Evolutionary conservation across 768 basidiomycete genomes (phyloP).

Genomic region (Zangia roseola): DNA sequence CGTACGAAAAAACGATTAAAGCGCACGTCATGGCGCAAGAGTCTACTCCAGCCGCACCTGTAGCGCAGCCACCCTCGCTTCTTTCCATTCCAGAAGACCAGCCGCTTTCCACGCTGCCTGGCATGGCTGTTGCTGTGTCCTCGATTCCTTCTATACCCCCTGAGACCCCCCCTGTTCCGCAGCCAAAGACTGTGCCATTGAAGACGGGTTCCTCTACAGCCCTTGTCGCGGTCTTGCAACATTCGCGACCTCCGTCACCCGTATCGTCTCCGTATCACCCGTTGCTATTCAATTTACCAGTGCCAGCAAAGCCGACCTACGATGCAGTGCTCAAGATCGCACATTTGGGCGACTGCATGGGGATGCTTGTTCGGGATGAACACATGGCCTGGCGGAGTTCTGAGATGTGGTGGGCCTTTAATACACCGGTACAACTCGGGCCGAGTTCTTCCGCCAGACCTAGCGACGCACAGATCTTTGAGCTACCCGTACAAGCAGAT

Average conservation of each 20-base stretch:
- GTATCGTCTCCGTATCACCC: constrained; percentile 19
- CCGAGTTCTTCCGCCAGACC: constrained; percentile 62
- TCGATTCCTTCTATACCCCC: constrained; percentile 10
- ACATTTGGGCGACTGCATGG: constrained; percentile 86
- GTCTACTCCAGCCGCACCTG: constrained; percentile 1
- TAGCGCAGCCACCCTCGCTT: constrained; percentile 13
- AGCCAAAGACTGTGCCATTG: constrained; percentile 38
- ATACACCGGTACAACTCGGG: constrained; percentile 65
- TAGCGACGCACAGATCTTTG: constrained; percentile 64
- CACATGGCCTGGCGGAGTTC: constrained; percentile 81
- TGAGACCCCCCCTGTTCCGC: constrained; percentile 13
- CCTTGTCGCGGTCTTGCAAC: constrained; percentile 61
- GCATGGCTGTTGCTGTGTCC: neutral
- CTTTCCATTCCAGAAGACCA: constrained; percentile 24
- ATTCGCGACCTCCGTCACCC: constrained; percentile 25
- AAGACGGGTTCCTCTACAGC: constrained; percentile 67
- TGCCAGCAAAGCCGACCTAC: constrained; percentile 35
- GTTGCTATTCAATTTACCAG: constrained; percentile 15
- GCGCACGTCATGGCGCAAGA: constrained; percentile 50
- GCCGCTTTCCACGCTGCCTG: neutral
- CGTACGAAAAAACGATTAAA: constrained; percentile 63
- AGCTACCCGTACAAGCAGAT: constrained; percentile 64
- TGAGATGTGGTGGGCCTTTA: constrained; percentile 92
- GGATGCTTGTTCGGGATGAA: constrained; percentile 78
- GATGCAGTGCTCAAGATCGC: constrained; percentile 77